Base-by-base conservation (phyloP, 1,284 basidiomycete species). In the Melanopsichium pennsylvanicum region DNA sequence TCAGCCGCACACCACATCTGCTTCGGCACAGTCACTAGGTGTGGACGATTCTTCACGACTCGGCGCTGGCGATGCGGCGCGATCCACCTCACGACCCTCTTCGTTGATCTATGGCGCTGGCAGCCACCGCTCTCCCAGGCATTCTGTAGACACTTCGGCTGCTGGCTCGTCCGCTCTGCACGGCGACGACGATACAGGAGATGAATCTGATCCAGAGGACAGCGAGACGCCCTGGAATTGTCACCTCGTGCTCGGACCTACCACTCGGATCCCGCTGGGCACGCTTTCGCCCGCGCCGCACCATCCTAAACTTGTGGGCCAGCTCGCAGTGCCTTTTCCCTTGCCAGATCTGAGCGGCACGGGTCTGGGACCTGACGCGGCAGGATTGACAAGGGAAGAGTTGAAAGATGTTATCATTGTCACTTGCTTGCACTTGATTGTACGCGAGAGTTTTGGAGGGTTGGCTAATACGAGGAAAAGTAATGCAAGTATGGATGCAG, bases 151-250 rank as follows among this genome's bases (percentile, higher is more conserved):
- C 19, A 57, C 55, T 27, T 64, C 67, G 4, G 57, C 52, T 6
- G 59, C 56, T 5, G 58, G 70, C 12, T 70, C 61, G 22, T 47
- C 41, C 7, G 55, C 49, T 12, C 50, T 43, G 3, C 60, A 64
- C 34, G 47, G 44, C n/a, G 51, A 66, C 18, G 50, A 70, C 8
- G 67, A 59, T 8, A 58, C 67, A 1, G 72, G 55, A 12, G 58
- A 70, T 9, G 63, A 61, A 22, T 70, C 89, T 58, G 93, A 97
- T 73, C 91, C 93, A 0, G 94, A 97, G 81, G 94, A 97, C 81
- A 91, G 89, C 38, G 94, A 97, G 82, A 93, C 91, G 23, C 91
- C 93, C 0, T 98, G 94, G 94, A 87, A 88, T 35, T 97, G 94
- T 79, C 77, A 78, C 37, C 78, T 83, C 11, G 81, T 85, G 2